These are phyloP conservation scores for Multifurca ochricompacta DNA, from an alignment of 768 basidiomycete genomes.

Conservation along the genomic window DNA sequence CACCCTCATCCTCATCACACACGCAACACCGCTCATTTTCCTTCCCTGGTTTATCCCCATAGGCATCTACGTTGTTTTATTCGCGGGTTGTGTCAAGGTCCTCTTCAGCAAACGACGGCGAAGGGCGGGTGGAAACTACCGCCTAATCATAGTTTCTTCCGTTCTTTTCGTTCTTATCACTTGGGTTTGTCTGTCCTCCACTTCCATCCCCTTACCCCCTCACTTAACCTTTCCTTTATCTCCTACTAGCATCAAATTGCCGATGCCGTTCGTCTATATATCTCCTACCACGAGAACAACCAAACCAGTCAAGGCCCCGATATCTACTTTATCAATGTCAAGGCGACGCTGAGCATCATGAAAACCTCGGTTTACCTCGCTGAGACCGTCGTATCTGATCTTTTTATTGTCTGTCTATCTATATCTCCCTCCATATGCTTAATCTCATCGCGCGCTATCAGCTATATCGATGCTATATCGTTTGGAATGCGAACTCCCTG, in stretches of 20 bases:
- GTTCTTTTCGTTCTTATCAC: slow-evolving; percentile 14
- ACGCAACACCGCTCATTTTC: too few relatives aligned
- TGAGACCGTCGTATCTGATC: slow-evolving; percentile 14
- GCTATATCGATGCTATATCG: slow-evolving; percentile 19
- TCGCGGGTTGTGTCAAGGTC: slow-evolving; percentile 10
- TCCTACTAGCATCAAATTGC: slow-evolving; percentile 6
- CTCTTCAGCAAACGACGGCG: slow-evolving; percentile 10
- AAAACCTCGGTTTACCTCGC: slow-evolving; percentile 15
- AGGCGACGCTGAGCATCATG: slow-evolving; percentile 1
- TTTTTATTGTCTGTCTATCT: slow-evolving; percentile 13
- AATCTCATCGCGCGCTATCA: not conserved
- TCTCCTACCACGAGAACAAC: not conserved
- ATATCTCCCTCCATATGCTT: not conserved
- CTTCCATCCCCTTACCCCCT: too few relatives aligned
- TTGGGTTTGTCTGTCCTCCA: slow-evolving; percentile 3
- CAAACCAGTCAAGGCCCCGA: not conserved
- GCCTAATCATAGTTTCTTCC: slow-evolving; percentile 6
- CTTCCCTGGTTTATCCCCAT: not conserved
- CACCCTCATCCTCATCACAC: too few relatives aligned
- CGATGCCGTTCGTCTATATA: slow-evolving; percentile 5
- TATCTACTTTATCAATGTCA: not conserved
- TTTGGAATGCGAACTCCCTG: slow-evolving; percentile 11
- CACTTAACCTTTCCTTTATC: not conserved
- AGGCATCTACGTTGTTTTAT: slow-evolving; percentile 14
- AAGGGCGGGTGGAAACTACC: slow-evolving; percentile 7